Evolutionary conservation across 768 basidiomycete species (phyloP), one percentile per base, ranked within the genome.

Genomic region (Kwoniella botswanensis): DNA sequence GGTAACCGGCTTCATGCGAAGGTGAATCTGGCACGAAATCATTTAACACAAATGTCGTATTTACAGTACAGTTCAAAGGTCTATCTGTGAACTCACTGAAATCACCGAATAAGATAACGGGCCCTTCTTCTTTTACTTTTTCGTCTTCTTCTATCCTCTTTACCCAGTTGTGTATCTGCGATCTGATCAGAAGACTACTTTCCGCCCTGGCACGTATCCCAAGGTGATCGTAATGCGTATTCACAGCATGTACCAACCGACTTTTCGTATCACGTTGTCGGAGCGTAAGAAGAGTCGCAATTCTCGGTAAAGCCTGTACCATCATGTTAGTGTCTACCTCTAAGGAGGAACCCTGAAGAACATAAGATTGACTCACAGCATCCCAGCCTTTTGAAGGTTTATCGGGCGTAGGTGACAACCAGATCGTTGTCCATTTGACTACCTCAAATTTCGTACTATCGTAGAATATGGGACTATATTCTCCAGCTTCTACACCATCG

Each of bases 381-480:
- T 84, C 84, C 84, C 84, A 85, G 2, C 78, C 78, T 67, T 63
- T 74, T 2, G 82, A 82, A 18, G 82, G 79, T 4, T 71, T 55
- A 24, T 77, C 65, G 0, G 83, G 82, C 0, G 76, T 79, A n/a
- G 76, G 71, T n/a, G 82, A 82, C 50, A 85, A 73, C 84, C 84
- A 85, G 41, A 75, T 77, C 24, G 82, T 82, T 35, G 57, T 50
- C 63, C 69, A 71, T 0, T 68, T 54, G 7, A 79, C 57, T 58
- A 80, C 64, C 11, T 70, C 56, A 57, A 80, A 79, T 43, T 74
- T 70, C 11, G 68, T 86, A 86, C 84, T 86, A 70, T 88, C 86
- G 83, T 85, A 90, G 78, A 89, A 90, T 69, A 90, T 87, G 0
- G 89, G 88, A 73, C 86, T 86, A 78, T 88, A 90, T 78, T 90